Evolutionary conservation across 805 yeast species (phyloP), one percentile per base, ranked within the genome.

Genomic region (Yueomyces sinensis): DNA sequence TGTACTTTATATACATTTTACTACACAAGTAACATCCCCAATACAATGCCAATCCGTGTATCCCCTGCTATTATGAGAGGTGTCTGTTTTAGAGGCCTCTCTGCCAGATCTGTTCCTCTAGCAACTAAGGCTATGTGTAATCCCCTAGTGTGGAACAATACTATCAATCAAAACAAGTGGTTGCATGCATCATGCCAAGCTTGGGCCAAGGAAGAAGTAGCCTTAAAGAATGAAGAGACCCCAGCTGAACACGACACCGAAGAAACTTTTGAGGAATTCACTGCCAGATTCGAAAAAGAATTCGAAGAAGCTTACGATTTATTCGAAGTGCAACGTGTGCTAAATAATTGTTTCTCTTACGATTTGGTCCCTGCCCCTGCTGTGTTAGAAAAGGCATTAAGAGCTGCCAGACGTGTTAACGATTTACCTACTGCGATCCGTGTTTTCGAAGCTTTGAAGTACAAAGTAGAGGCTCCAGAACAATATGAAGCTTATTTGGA

Each of bases 351-450:
- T 64, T 91, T 91, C 70, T 82, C 97, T 13, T 91, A 91, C 70
- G 98, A 91, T 66, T 75, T 91, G 63, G 98, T 91, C 37, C 98
- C 98, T 47, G 89, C 98, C 22, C 98, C 98, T 47, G 74, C 81
- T 42, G 97, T 91, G 43, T 72, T 91, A 56, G 95, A 83, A 66
- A 82, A 81, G 65, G 98, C 98, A 32, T 72, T 91, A 58, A 77
- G 82, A 67, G 98, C 98, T 32, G 87, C 96, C 51, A 87, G 98
- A 77, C 83, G 97, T 68, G 97, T 91, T 48, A 84, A 91, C 65
- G 98, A 91, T 68, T 83, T 83, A 67, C 95, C 98, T 41, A 87
- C 97, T 40, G 98, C 98, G 37, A 91, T 86, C 49, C 82, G 98
- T 68, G 95, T 94, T 37, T 91, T 91, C 54, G 98, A 89, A 71